These are phyloP conservation scores for Tulasnella sp. DNA, from an alignment of 768 basidiomycete species.

Conservation along the genomic window DNA sequence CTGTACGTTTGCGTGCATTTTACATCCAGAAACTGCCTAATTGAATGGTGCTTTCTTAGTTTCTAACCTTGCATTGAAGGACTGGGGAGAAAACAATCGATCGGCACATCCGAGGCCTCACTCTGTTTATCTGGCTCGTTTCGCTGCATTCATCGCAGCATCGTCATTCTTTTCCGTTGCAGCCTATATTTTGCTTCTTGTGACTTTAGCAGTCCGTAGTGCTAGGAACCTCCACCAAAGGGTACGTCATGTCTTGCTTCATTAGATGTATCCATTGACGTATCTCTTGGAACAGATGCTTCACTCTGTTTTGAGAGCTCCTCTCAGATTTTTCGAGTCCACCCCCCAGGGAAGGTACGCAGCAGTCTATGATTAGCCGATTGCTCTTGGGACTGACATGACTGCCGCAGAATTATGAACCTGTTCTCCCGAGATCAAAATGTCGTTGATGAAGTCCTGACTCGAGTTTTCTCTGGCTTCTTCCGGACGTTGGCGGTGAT, in stretches of 20 bases:
- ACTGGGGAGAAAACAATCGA: constrained; percentile 72
- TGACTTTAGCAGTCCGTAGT: constrained; percentile 62
- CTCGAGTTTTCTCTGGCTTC: constrained; percentile 58
- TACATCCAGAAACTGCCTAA: not conserved
- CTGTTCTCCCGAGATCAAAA: constrained; percentile 75
- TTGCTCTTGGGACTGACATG: not conserved
- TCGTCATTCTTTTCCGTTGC: constrained; percentile 41
- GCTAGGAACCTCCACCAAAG: constrained; percentile 64
- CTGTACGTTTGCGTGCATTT: constrained; percentile 4
- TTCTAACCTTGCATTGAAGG: constrained; percentile 43
- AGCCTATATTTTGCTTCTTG: constrained; percentile 56
- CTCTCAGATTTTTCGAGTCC: constrained; percentile 77
- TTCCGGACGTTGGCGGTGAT: constrained; percentile 44
- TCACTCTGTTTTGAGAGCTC: constrained; percentile 64
- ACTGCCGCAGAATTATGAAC: constrained; percentile 55
- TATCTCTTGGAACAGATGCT: constrained; percentile 45
- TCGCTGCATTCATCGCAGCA: constrained; percentile 53
- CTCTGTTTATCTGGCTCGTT: constrained; percentile 44
- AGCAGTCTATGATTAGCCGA: not conserved
- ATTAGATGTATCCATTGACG: constrained; percentile 3
- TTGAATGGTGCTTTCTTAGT: not conserved
- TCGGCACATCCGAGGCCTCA: constrained; percentile 40
- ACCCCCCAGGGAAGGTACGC: constrained; percentile 72
- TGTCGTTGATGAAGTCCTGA: constrained; percentile 64
- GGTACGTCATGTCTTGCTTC: constrained; percentile 30